phyloP scores from a whole-genome alignment of 306 rosid species.

The Sophora flavescens region DNA sequence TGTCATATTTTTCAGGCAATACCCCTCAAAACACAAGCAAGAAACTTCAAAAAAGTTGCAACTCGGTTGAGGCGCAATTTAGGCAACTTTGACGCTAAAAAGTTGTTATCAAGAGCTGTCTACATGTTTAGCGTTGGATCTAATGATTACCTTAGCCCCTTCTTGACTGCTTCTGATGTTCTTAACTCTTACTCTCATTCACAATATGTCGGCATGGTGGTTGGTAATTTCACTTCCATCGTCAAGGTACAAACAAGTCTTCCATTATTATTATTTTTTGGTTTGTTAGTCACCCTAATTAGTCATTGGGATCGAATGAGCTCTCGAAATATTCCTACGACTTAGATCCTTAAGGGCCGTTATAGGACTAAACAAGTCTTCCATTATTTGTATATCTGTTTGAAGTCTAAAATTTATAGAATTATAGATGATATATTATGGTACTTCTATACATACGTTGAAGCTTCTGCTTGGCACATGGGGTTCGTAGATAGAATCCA shows the following conservation, averaged over 20 bases:
- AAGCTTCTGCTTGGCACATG: not conserved
- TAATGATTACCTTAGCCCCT: slow-evolving; percentile 74
- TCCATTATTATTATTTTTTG: too few species aligned
- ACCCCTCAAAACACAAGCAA: slow-evolving; percentile 68
- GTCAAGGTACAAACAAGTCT: slow-evolving; percentile 64
- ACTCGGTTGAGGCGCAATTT: slow-evolving; percentile 53
- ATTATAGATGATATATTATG: too few species aligned
- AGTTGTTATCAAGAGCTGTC: slow-evolving; percentile 65
- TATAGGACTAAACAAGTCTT: too few species aligned
- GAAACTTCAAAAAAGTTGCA: slow-evolving; percentile 60
- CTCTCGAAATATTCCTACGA: too few species aligned
- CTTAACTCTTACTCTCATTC: slow-evolving; percentile 62
- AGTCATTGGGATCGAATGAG: too few species aligned
- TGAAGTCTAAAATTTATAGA: not conserved
- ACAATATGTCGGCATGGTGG: slow-evolving; percentile 68
- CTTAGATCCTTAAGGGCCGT: too few species aligned
- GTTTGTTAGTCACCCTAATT: too few species aligned
- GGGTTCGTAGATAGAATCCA: not conserved
- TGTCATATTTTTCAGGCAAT: slow-evolving; percentile 65
- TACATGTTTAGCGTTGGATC: slow-evolving; percentile 79
- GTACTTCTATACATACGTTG: too few species aligned
- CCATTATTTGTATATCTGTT: not conserved
- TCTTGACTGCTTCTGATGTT: slow-evolving; percentile 57
- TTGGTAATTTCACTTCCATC: slow-evolving; percentile 69
- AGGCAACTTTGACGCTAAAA: slow-evolving; percentile 55